Conservation (phyloP, 1,284 basidiomycete genomes). For the Trichosporon coremiiforme region DNA sequence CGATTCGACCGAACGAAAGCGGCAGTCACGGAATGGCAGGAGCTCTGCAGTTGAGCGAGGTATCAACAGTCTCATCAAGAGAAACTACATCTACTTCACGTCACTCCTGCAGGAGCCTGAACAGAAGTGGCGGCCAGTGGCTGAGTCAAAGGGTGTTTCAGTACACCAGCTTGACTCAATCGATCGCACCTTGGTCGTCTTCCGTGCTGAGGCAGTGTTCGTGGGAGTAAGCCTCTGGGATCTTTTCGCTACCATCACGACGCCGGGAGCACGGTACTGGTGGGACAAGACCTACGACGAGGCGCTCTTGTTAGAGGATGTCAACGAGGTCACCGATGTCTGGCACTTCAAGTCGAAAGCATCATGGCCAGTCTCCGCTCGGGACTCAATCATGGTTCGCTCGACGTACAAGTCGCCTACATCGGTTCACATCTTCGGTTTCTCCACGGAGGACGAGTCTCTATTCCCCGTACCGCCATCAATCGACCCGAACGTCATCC, state of each 20-base stretch:
- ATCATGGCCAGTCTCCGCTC: constrained; percentile 88
- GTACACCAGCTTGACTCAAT: constrained; percentile 96
- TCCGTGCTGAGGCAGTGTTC: constrained; percentile 94
- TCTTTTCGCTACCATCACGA: constrained; percentile 82
- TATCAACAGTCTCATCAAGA: constrained; percentile 77
- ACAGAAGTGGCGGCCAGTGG: constrained; percentile 87
- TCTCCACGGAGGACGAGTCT: constrained; percentile 85
- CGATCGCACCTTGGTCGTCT: constrained; percentile 94
- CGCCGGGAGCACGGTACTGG: constrained; percentile 74
- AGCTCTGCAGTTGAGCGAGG: constrained; percentile 70
- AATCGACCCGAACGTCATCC: constrained; percentile 73
- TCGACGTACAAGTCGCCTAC: constrained; percentile 97
- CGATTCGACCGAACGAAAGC: constrained; percentile 28
- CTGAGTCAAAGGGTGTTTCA: constrained; percentile 83
- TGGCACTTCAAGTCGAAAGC: constrained; percentile 89
- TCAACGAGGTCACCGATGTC: constrained; percentile 86
- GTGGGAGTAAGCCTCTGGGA: constrained; percentile 97
- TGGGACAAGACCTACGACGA: constrained; percentile 95
- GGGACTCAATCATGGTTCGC: constrained; percentile 86
- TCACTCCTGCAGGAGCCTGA: constrained; percentile 96
- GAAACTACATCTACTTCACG: constrained; percentile 98
- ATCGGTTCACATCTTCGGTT: constrained; percentile 92
- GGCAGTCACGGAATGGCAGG: constrained; percentile 57
- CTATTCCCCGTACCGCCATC: constrained; percentile 76
- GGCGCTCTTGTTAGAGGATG: constrained; percentile 79